phyloP scores from a whole-genome alignment of 2,329 filamentous ascomycete species.

The Exophiala calicioides region DNA sequence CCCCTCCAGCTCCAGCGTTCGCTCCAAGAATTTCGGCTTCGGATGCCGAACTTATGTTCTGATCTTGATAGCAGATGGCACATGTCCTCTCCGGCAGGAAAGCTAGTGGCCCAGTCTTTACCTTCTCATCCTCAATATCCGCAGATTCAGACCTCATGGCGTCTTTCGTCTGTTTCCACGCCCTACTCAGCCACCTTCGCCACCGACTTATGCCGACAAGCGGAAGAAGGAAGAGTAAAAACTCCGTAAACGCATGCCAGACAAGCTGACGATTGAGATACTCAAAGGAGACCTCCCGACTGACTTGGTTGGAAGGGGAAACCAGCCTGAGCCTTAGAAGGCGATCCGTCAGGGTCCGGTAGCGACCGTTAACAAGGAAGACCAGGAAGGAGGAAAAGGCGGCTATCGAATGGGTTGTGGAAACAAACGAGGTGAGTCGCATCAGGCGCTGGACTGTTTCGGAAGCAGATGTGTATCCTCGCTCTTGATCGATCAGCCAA shows the following conservation, averaged over 20 bases:
- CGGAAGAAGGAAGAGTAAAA: conserved; percentile 93
- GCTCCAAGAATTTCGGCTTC: conserved; percentile 76
- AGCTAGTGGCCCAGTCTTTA: conserved; percentile 70
- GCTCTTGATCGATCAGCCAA: conserved; percentile 75
- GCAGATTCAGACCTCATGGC: conserved; percentile 54
- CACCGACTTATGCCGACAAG: conserved; percentile 93
- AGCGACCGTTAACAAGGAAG: conserved; percentile 87
- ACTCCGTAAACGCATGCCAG: conserved; percentile 99
- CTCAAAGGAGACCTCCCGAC: conserved; percentile 91
- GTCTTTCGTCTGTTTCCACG: conserved; percentile 78
- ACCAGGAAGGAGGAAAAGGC: conserved; percentile 84
- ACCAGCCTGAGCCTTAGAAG: conserved; percentile 80
- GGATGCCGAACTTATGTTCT: conserved; percentile 70
- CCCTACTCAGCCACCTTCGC: conserved; percentile 82
- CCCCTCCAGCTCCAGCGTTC: conserved; percentile 68
- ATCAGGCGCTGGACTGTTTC: conserved; percentile 60
- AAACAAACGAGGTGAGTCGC: conserved; percentile 66
- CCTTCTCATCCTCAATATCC: conserved; percentile 52
- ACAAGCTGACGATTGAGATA: conserved; percentile 96
- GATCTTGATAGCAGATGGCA: conserved; percentile 94
- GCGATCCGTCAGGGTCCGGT: conserved; percentile 86
- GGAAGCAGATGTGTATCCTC: conserved; percentile 58
- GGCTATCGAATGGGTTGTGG: conserved; percentile 75
- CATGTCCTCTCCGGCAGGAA: conserved; percentile 93
- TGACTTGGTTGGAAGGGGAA: conserved; percentile 80